phyloP scores from a whole-genome alignment of 2,329 filamentous ascomycete species.

The Sclerotinia spermophila region DNA sequence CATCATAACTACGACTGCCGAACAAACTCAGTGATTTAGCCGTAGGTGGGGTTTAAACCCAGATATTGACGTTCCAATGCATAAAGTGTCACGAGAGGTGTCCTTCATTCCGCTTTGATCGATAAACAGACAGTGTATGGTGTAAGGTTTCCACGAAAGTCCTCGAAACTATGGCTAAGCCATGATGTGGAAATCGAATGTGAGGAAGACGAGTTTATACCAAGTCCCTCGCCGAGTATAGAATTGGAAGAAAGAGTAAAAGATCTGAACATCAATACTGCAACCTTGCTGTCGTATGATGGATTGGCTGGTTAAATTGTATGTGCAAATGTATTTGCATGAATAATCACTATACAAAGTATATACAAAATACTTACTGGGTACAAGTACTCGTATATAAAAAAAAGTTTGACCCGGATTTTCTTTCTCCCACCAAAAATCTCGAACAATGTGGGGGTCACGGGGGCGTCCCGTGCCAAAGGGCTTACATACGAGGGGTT shows the following conservation, averaged over 20 bases:
- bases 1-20: background rate
- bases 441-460: constrained; percentile 8
- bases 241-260: background rate
- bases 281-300: background rate
- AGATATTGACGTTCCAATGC: background rate
- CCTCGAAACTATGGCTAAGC: background rate
- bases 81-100: constrained; percentile 2
- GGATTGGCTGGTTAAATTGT: background rate
- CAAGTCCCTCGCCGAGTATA: background rate
- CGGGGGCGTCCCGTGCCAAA: too few species aligned
- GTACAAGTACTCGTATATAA: background rate
- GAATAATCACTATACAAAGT: too few species aligned
- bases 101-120: background rate
- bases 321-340: background rate
- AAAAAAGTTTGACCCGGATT: background rate
- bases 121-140: background rate
- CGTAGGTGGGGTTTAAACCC: background rate
- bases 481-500: background rate
- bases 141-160: background rate
- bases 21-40: background rate
- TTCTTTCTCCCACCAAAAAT: background rate
- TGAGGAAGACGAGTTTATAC: background rate
- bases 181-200: constrained; percentile 2
- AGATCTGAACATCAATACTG: background rate
- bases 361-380: too few species aligned